Percentiles rank a stretch among this genome's conserved stretches.
phyloP scores from a whole-genome alignment of 2,329 filamentous ascomycete genomes.

The Microdochium paspali region DNA sequence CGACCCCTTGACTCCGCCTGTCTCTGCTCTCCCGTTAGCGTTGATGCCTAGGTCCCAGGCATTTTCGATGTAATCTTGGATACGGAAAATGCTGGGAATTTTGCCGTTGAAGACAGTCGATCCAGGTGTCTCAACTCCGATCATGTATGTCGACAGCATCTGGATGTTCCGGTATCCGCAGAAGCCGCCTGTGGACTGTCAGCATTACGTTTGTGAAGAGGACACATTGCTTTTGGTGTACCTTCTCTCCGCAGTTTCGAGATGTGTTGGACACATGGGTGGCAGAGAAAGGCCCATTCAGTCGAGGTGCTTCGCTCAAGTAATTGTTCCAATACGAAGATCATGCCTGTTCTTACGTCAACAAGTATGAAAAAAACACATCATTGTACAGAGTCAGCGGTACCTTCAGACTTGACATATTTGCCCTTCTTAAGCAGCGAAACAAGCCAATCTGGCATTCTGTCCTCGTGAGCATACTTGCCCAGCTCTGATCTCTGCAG shows the following conservation, averaged over 20 bases:
- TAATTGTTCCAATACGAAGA: conserved; percentile 53
- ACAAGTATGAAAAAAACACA: conserved; percentile 11
- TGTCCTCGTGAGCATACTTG: conserved; percentile 60
- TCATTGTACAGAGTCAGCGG: background rate
- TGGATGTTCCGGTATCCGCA: conserved; percentile 95
- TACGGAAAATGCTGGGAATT: conserved; percentile 67
- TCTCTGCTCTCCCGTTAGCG: conserved; percentile 63
- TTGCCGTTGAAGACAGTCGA: conserved; percentile 47
- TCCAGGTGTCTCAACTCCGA: conserved; percentile 46
- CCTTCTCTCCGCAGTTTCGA: conserved; percentile 73
- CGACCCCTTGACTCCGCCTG: conserved; percentile 78
- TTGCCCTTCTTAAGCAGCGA: conserved; percentile 51
- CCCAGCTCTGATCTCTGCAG: conserved; percentile 54
- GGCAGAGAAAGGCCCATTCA: conserved; percentile 69
- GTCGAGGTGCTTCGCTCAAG: conserved; percentile 56
- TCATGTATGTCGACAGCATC: conserved; percentile 75
- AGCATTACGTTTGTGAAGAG: background rate
- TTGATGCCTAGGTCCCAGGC: conserved; percentile 88
- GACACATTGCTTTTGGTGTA: too few species aligned
- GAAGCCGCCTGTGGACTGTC: conserved; percentile 56
- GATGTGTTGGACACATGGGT: conserved; percentile 65
- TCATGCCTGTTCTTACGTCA: conserved; percentile 43
- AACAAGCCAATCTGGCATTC: conserved; percentile 64
- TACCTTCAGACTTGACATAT: conserved; percentile 35
- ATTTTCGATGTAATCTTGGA: conserved; percentile 79